Evolutionary conservation across 2,329 filamentous ascomycete genomes (phyloP), one percentile per base, ranked within the genome.

Genomic region (Claviceps digitariae): DNA sequence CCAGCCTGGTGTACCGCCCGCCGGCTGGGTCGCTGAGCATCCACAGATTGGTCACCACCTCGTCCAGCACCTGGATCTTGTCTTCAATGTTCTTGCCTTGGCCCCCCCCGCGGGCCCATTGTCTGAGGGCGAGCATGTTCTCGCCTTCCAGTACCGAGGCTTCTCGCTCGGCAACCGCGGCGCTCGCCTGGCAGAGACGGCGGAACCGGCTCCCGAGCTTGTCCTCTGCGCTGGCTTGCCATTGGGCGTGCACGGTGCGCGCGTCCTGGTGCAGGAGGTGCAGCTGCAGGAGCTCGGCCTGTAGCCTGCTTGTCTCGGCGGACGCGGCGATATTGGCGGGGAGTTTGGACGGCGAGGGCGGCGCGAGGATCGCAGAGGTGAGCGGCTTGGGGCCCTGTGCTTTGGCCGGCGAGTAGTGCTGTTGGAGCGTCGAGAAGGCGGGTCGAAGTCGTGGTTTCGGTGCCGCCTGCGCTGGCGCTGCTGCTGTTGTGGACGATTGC

Each of bases 341-440:
- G 2, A 79, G 72, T 60, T 83, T 82, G 31, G 77, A 79, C 1
- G 82, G 81, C 2, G 79, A 79, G 0, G 81, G 76, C 1, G 81
- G 78, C 20, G 77, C 78, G 46, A 83, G 74, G 65, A 73, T 76
- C 43, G 74, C 71, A 15, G 79, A 70, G 0, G 78, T 78, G n/a
- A 79, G 70, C 5, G 82, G 79, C 56, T 86, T 86, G 0, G 82
- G 79, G 0, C 77, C 74, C 9, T 73, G 68, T 4, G 71, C 72
- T 61, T 84, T 84, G 46, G 78, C 77, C 0, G 83, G 83, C 29
- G 79, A 83, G 68, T 79, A 85, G 67, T 85, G 81, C 59, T 86
- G 82, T 59, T 86, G 82, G 41, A 79, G 74, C 0, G 77, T 83
- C 48, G 73, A 78, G 66, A 85, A 85, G 48, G 74, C 69, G 0